A percentile compares a stretch with the other conserved stretches of the same genome.
Evolutionary conservation across 208 protist species (phyloP).

Genomic region (Strigomonas culicis): DNA sequence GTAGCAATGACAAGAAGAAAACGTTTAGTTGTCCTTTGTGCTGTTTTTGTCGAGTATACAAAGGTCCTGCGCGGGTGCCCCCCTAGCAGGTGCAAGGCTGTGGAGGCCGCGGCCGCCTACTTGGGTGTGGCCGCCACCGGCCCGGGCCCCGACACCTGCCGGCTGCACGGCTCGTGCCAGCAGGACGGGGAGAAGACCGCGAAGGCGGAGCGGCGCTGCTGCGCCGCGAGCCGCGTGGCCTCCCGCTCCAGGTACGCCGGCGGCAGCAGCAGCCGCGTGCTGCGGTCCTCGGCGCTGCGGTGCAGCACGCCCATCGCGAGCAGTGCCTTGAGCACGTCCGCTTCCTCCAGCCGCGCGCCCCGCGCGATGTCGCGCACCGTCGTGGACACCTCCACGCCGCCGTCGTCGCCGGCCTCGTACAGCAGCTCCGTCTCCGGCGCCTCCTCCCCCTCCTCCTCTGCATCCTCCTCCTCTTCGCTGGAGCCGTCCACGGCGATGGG

Average conservation of each 20-base stretch:
- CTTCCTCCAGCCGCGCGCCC: conserved; percentile 63
- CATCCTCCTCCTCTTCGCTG: neutral
- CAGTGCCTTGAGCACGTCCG: conserved; percentile 72
- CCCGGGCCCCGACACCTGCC: neutral
- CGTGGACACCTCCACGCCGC: neutral
- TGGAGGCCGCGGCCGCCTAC: too few species aligned
- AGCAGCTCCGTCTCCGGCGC: neutral
- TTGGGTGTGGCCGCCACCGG: neutral
- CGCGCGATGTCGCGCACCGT: conserved; percentile 55
- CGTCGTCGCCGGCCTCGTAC: neutral
- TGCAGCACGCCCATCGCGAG: conserved; percentile 77
- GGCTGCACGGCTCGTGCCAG: conserved; percentile 20
- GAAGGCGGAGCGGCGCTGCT: conserved; percentile 21
- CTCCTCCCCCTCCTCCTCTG: neutral
- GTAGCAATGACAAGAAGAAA: too few species aligned
- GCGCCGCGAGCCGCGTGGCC: conserved; percentile 17
- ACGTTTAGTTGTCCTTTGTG: too few species aligned
- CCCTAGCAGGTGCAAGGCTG: too few species aligned
- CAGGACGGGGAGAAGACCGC: conserved; percentile 39
- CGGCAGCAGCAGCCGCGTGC: conserved; percentile 56
- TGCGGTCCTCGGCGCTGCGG: conserved; percentile 61
- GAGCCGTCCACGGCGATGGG: neutral
- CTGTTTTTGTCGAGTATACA: too few species aligned
- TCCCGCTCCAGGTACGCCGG: conserved; percentile 43
- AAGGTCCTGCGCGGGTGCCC: too few species aligned